These are phyloP conservation scores for Trichoderma hamatum DNA, from an alignment of 2,329 filamentous ascomycete species.

Conservation along the genomic window DNA sequence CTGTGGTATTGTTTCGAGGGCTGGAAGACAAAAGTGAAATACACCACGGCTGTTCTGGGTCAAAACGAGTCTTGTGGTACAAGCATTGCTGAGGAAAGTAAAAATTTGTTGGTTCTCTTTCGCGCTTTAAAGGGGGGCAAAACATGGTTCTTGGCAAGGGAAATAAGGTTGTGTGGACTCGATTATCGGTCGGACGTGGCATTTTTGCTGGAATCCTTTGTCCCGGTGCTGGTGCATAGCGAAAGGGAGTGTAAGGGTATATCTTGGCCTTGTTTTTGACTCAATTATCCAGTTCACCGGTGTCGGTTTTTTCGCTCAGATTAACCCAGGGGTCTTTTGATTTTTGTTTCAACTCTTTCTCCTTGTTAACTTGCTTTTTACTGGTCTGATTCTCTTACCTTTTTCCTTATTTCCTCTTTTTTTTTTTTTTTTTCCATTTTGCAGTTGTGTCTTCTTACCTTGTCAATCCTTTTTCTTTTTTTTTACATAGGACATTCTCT, in stretches of 20 bases:
- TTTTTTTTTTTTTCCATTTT: neutral
- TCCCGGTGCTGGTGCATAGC: constrained; percentile 48
- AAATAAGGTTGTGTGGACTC: constrained; percentile 30
- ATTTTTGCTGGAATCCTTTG: constrained; percentile 49
- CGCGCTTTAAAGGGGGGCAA: constrained; percentile 25
- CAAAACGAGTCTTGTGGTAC: constrained; percentile 37
- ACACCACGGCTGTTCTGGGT: constrained; percentile 43
- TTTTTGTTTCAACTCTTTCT: constrained; percentile 28
- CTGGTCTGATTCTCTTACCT: constrained; percentile 30
- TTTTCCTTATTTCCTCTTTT: constrained; percentile 29
- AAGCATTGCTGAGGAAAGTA: constrained; percentile 37
- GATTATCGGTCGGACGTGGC: constrained; percentile 34
- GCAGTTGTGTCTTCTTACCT: neutral
- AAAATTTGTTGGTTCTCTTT: constrained; percentile 26
- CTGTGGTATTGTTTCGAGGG: constrained; percentile 41
- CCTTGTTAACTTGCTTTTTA: constrained; percentile 28
- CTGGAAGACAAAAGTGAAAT: constrained; percentile 49
- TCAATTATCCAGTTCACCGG: constrained; percentile 38
- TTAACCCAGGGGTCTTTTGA: constrained; percentile 20
- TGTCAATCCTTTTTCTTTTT: constrained; percentile 8
- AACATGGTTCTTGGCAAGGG: constrained; percentile 29
- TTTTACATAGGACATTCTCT: constrained; percentile 21
- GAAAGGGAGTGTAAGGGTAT: constrained; percentile 48
- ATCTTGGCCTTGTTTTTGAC: constrained; percentile 44
- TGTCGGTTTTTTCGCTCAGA: constrained; percentile 30